These are phyloP conservation scores for Ascodesmis nigricans DNA, from an alignment of 495 filamentous ascomycete species.

Conservation along the genomic window DNA sequence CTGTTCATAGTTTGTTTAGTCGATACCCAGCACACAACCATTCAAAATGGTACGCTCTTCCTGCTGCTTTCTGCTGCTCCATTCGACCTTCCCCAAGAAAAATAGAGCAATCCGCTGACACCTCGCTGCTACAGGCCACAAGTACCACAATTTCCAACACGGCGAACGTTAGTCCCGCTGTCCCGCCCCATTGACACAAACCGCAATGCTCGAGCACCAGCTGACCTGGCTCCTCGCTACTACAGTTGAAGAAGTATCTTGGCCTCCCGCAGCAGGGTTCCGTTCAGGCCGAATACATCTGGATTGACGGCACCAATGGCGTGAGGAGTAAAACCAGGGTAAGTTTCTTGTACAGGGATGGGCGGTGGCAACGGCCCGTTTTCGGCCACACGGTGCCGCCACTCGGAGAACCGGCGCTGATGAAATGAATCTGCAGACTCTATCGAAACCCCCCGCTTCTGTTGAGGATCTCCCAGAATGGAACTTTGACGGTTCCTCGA, in stretches of 20 bases:
- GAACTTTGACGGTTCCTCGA: constrained; percentile 98
- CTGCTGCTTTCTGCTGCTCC: too few relatives aligned
- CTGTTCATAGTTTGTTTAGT: too few relatives aligned
- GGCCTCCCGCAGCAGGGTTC: constrained; percentile 67
- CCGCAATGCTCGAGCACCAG: not conserved
- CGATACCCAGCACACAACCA: too few relatives aligned
- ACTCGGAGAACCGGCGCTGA: not conserved
- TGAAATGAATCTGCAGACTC: constrained; percentile 63
- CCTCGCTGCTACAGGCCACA: constrained; percentile 13
- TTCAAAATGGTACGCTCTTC: too few relatives aligned
- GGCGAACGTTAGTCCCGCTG: constrained; percentile 13
- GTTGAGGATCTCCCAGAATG: constrained; percentile 83
- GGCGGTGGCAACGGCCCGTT: constrained; percentile 18
- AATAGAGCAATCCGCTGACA: too few relatives aligned
- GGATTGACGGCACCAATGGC: constrained; percentile 66
- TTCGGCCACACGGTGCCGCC: not conserved
- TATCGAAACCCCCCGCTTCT: constrained; percentile 37
- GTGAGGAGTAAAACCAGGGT: constrained; percentile 84
- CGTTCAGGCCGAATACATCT: constrained; percentile 88
- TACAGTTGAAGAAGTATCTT: constrained; percentile 78
- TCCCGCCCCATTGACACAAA: not conserved
- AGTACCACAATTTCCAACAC: constrained; percentile 20
- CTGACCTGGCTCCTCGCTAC: not conserved
- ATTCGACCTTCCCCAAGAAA: too few relatives aligned
- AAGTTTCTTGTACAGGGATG: constrained; percentile 24